phyloP scores from a whole-genome alignment of 192 early-diverging fungal species.

The Coemansia sp. region DNA sequence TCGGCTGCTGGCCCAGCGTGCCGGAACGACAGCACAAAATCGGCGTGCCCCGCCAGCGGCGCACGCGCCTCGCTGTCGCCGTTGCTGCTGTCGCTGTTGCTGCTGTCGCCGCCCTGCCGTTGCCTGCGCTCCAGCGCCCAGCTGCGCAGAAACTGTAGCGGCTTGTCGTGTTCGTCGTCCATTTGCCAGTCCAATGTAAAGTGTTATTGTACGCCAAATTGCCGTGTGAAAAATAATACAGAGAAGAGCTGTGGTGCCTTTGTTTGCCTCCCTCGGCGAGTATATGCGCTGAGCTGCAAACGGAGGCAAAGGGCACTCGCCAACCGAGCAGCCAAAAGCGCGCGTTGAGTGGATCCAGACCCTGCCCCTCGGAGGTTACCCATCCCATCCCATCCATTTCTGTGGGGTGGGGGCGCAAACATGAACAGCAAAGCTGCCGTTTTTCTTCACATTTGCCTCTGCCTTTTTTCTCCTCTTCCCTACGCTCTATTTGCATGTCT shows the following conservation, averaged over 20 bases:
- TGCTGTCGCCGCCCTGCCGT: not conserved
- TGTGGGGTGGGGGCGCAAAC: too few species aligned
- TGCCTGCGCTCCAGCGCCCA: slow-evolving; percentile 31
- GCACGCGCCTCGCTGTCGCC: not conserved
- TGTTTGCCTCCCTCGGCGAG: too few species aligned
- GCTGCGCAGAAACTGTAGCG: slow-evolving; percentile 18
- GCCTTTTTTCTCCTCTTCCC: not conserved
- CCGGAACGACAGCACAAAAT: slow-evolving; percentile 43
- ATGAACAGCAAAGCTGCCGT: not conserved
- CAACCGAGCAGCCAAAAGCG: not conserved
- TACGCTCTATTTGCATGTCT: not conserved
- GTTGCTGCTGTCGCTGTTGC: too few species aligned
- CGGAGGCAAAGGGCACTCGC: too few species aligned
- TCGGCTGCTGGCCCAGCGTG: not conserved
- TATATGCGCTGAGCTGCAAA: too few species aligned
- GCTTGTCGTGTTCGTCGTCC: not conserved
- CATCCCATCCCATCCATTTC: not conserved
- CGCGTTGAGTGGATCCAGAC: not conserved
- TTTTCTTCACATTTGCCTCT: not conserved
- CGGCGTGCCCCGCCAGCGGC: slow-evolving; percentile 26
- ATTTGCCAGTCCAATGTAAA: not conserved
- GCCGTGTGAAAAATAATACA: too few species aligned
- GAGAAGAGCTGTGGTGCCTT: too few species aligned
- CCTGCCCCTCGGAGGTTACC: not conserved
- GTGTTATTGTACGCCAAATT: too few species aligned